These are phyloP conservation scores for Oleoguttula mirabilis DNA, from an alignment of 495 filamentous ascomycete genomes.

Conservation along the genomic window DNA sequence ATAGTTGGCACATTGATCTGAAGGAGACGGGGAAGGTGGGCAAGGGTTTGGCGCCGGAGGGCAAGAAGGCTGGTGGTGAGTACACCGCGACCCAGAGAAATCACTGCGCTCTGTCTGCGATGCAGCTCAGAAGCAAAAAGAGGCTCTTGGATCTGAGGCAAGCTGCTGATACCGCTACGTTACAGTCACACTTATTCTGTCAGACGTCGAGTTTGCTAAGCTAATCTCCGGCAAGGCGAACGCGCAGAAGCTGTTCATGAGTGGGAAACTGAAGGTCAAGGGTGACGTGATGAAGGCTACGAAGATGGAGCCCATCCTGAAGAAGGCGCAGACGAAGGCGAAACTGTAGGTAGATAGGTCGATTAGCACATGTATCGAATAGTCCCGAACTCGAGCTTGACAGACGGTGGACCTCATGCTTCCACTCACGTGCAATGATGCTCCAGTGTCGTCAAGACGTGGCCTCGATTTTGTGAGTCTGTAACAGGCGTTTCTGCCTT, in stretches of 20 bases:
- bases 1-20: conserved; percentile 89
- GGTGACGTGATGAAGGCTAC: conserved; percentile 99
- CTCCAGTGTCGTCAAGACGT: too few relatives aligned
- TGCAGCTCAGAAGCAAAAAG: too few relatives aligned
- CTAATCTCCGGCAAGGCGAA: conserved; percentile 82
- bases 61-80: conserved; percentile 67
- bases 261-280: conserved; percentile 93
- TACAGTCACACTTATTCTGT: conserved; percentile 69
- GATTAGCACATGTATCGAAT: too few relatives aligned
- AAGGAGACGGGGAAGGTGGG: conserved; percentile 78
- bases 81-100: conserved; percentile 2
- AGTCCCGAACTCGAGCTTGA: too few relatives aligned
- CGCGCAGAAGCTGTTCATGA: conserved; percentile 92
- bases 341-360: conserved; percentile 77
- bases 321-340: conserved; percentile 75
- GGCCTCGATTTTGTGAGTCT: too few relatives aligned
- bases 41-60: conserved; percentile 55
- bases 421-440: too few relatives aligned
- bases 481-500: too few relatives aligned
- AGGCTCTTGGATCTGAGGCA: too few relatives aligned
- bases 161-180: too few relatives aligned
- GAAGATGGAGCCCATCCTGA: conserved; percentile 86
- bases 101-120: background rate
- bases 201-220: conserved; percentile 72
- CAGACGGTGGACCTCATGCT: too few relatives aligned